Evolutionary conservation across 163 green algal genomes (phyloP).

Genomic region (Botryococcus braunii): DNA sequence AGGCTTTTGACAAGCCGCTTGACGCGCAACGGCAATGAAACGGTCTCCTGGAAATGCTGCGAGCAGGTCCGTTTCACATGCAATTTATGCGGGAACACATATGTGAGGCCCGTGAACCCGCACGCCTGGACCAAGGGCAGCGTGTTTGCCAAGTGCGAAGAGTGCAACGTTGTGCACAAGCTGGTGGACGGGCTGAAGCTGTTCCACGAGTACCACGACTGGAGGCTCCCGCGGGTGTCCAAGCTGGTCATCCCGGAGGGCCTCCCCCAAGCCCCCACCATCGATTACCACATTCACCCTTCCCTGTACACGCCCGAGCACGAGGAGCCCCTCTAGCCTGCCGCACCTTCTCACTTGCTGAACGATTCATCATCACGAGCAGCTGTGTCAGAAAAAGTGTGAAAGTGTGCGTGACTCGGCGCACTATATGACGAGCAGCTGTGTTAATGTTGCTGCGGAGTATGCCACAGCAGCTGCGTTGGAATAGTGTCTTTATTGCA

Average conservation of each 20-base stretch:
- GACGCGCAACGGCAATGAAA: neutral
- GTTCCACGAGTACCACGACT: constrained; percentile 22
- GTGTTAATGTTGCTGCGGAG: no score
- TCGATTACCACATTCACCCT: constrained; percentile 2
- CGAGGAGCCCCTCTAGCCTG: neutral
- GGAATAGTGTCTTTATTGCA: no score
- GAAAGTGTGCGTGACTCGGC: no score
- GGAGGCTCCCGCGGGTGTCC: neutral
- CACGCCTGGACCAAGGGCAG: constrained; percentile 29
- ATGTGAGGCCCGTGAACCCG: constrained; percentile 30
- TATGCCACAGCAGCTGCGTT: no score
- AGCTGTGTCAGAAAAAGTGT: no score
- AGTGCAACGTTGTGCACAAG: constrained; percentile 34
- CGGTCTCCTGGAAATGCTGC: neutral
- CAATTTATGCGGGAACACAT: constrained; percentile 26
- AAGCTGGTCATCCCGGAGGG: neutral
- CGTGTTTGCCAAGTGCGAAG: constrained; percentile 32
- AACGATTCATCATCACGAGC: no score
- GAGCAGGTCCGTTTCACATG: constrained; percentile 38
- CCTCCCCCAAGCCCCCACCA: neutral
- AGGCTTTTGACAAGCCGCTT: neutral
- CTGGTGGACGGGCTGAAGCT: constrained; percentile 29
- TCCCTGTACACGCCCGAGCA: neutral
- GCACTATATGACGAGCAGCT: no score
- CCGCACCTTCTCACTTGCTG: neutral